A percentile compares a stretch with the other conserved stretches of the same genome.
phyloP scores from a whole-genome alignment of 2,329 filamentous ascomycete species.

The Colletotrichum musae region DNA sequence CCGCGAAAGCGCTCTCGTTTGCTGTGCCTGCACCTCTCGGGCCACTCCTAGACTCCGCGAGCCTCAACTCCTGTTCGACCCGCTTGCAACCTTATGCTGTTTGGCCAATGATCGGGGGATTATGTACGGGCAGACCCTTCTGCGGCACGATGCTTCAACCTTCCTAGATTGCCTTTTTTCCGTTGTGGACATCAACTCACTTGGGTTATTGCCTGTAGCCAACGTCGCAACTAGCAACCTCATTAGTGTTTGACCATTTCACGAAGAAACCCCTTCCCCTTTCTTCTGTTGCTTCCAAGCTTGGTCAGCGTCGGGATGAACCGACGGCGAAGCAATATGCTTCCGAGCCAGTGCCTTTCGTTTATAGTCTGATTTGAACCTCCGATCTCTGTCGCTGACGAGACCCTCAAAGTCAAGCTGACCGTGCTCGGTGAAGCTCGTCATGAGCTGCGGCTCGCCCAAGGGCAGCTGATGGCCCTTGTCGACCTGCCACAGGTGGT shows the following conservation, averaged over 20 bases:
- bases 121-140: conserved; percentile 3
- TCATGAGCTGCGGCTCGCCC: conserved; percentile 69
- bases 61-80: conserved; percentile 35
- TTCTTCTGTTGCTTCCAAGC: conserved; percentile 36
- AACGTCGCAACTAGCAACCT: conserved; percentile 12
- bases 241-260: conserved; percentile 30
- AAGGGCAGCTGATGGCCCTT: conserved; percentile 72
- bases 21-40: background rate
- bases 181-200: too few relatives aligned
- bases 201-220: too few relatives aligned
- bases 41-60: background rate
- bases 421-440: conserved; percentile 63
- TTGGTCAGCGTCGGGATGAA: conserved; percentile 54
- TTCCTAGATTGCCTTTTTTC: conserved; percentile 1
- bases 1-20: background rate
- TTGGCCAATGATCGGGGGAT: conserved; percentile 6
- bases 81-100: conserved; percentile 27
- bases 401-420: conserved; percentile 63
- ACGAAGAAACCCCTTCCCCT: background rate
- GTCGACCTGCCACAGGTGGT: conserved; percentile 90
- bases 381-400: conserved; percentile 61
- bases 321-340: conserved; percentile 55
- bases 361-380: conserved; percentile 61
- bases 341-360: conserved; percentile 61
- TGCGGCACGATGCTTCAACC: conserved; percentile 15